A percentile compares a stretch with the other conserved stretches of the same genome.
phyloP scores from a whole-genome alignment of 768 basidiomycete species.

The Kwoniella mangroviensis region DNA sequence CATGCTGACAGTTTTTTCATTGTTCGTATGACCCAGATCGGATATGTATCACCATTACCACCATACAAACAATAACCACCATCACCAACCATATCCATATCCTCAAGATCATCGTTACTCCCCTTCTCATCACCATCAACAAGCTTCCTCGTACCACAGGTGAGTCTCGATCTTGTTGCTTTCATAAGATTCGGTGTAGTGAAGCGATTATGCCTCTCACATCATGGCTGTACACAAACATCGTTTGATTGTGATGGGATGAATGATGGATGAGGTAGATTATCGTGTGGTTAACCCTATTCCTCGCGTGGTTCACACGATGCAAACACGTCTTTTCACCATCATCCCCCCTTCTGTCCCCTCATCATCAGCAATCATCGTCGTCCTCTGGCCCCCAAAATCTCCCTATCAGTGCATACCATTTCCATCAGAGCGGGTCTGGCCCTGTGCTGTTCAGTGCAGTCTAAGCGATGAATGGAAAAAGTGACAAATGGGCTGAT shows the following conservation, averaged over 20 bases:
- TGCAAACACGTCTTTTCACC: constrained; percentile 25
- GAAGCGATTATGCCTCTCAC: neutral
- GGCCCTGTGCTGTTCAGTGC: too few relatives aligned
- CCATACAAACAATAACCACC: neutral
- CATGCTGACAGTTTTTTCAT: constrained; percentile 12
- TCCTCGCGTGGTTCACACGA: constrained; percentile 31
- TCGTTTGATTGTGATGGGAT: neutral
- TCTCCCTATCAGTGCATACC: neutral
- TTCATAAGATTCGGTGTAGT: neutral
- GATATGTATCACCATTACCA: neutral
- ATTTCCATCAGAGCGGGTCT: neutral
- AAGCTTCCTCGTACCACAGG: constrained; percentile 6
- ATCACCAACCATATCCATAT: neutral
- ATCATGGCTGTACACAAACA: neutral
- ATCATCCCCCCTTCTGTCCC: neutral
- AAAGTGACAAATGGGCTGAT: neutral
- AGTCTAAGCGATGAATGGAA: neutral
- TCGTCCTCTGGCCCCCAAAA: neutral
- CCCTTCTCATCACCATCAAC: neutral
- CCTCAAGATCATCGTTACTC: neutral
- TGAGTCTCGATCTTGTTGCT: neutral
- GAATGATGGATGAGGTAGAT: neutral
- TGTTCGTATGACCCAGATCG: neutral
- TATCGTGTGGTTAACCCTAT: constrained; percentile 9
- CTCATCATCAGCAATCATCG: neutral